Conservation (phyloP, 2,329 filamentous ascomycete species). For the Zopfia rhizophila region DNA sequence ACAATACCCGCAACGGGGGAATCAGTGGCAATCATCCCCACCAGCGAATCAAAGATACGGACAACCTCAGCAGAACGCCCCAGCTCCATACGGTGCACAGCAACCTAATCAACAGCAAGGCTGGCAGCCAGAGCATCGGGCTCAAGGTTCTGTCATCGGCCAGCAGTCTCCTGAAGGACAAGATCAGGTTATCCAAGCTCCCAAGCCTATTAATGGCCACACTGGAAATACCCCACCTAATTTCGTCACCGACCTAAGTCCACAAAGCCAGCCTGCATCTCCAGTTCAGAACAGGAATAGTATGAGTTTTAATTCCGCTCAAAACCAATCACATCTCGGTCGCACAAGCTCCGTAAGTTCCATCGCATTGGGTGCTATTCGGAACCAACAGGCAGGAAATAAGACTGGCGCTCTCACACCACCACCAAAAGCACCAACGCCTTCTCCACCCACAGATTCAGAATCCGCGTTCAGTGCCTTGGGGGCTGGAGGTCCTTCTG, state of each 20-base stretch:
- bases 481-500: slow-evolving; percentile 47
- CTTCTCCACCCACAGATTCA: slow-evolving; percentile 39
- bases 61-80: slow-evolving; percentile 29
- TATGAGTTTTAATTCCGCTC: slow-evolving; percentile 33
- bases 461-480: slow-evolving; percentile 45
- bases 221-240: slow-evolving; percentile 35
- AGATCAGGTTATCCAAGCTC: slow-evolving; percentile 37
- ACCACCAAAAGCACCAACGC: slow-evolving; percentile 29
- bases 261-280: slow-evolving; percentile 46
- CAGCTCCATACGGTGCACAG: slow-evolving; percentile 23
- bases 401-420: slow-evolving; percentile 37
- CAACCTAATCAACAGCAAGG: slow-evolving; percentile 26
- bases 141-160: slow-evolving; percentile 27
- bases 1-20: slow-evolving; percentile 19
- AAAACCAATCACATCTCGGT: slow-evolving; percentile 24
- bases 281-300: slow-evolving; percentile 41
- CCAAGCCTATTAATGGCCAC: slow-evolving; percentile 37
- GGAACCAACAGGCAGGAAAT: slow-evolving; percentile 30
- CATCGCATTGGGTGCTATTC: slow-evolving; percentile 42
- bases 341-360: slow-evolving; percentile 45
- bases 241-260: slow-evolving; percentile 38
- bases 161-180: slow-evolving; percentile 29
- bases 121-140: slow-evolving; percentile 37
- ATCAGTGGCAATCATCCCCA: slow-evolving; percentile 30
- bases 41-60: too few species aligned